phyloP scores from a whole-genome alignment of 1,284 basidiomycete genomes.

The Ceratobasidium sp. region DNA sequence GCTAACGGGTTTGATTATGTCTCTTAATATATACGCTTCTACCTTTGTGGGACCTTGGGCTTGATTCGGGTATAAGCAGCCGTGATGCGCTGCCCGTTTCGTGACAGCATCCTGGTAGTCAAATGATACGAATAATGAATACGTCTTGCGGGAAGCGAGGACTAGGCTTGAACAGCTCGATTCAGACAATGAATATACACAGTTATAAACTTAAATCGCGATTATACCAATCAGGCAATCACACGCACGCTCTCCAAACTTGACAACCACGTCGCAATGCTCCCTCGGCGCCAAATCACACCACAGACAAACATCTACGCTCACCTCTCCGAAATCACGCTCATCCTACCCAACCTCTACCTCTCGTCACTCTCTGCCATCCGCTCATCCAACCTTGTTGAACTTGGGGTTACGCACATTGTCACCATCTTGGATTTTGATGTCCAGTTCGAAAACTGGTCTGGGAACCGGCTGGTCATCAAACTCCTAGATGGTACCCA shows the following conservation, averaged over 20 bases:
- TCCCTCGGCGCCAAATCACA: background rate
- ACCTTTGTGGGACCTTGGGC: too few species aligned
- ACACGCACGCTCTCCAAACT: background rate
- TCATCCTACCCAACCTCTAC: slow-evolving; percentile 15
- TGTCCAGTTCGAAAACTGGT: slow-evolving; percentile 5
- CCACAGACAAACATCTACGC: slow-evolving; percentile 19
- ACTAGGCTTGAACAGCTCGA: too few species aligned
- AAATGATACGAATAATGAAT: too few species aligned
- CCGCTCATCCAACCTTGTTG: background rate
- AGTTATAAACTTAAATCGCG: too few species aligned
- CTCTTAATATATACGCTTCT: too few species aligned
- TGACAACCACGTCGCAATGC: slow-evolving; percentile 11
- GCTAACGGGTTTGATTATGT: too few species aligned
- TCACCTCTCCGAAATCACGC: background rate
- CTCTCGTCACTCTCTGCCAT: slow-evolving; percentile 14
- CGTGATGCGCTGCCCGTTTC: too few species aligned
- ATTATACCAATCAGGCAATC: background rate
- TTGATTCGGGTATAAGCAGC: too few species aligned
- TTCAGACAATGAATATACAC: too few species aligned
- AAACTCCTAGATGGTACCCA: slow-evolving; percentile 1
- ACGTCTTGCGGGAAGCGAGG: too few species aligned
- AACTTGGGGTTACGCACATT: slow-evolving; percentile 8
- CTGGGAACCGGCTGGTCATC: slow-evolving; percentile 10
- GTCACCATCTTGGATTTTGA: slow-evolving; percentile 16
- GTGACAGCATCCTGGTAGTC: too few species aligned